Percentiles rank a stretch among this genome's conserved stretches.
phyloP scores from a whole-genome alignment of 345 rosid genomes.

The Brassica rapa region DNA sequence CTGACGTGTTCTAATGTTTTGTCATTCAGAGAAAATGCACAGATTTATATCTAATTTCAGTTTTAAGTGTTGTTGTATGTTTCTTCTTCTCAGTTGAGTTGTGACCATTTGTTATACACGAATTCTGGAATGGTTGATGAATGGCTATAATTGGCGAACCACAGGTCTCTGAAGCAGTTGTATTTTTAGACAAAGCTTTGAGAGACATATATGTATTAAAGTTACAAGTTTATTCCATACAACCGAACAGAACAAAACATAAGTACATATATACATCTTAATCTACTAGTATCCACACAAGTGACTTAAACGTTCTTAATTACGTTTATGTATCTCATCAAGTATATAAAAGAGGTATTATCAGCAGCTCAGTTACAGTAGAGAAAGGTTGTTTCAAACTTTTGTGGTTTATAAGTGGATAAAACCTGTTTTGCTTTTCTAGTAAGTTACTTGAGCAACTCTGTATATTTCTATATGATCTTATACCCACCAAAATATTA shows the following conservation, averaged over 20 bases:
- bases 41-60: not conserved
- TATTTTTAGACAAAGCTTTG: not conserved
- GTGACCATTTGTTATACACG: slow-evolving; percentile 10
- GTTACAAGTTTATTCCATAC: not conserved
- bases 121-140: slow-evolving; percentile 13
- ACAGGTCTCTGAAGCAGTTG: not conserved
- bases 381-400: too few relatives aligned
- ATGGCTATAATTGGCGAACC: slow-evolving; percentile 2
- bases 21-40: not conserved
- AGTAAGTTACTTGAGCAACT: not conserved
- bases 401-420: too few relatives aligned
- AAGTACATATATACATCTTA: not conserved
- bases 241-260: not conserved
- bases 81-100: slow-evolving; percentile 3
- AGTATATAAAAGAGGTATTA: too few relatives aligned
- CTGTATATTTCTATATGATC: not conserved
- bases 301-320: too few relatives aligned
- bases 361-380: too few relatives aligned
- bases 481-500: not conserved
- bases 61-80: slow-evolving; percentile 24
- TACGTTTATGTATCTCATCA: too few relatives aligned
- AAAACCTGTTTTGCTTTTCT: too few relatives aligned
- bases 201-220: not conserved
- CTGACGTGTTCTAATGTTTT: slow-evolving; percentile 57
- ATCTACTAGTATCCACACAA: not conserved